Conservation (phyloP, 169 alveolate species). For the Plasmodium gaboni region DNA sequence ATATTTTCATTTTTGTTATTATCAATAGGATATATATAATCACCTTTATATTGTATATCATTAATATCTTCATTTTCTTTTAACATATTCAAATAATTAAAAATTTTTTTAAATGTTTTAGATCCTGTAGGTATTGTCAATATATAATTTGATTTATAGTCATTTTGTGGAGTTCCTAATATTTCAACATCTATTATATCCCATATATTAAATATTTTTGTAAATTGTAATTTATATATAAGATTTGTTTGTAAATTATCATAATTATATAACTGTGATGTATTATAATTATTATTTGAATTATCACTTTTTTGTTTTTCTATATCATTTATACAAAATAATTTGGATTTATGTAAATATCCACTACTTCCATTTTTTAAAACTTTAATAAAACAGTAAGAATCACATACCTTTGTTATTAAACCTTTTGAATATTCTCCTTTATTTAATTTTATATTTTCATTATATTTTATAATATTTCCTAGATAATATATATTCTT, state of each 20-base stretch:
- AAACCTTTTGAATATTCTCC: slow-evolving; percentile 60
- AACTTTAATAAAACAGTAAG: slow-evolving; percentile 48
- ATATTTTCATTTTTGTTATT: background rate
- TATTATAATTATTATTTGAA: background rate
- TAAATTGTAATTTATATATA: background rate
- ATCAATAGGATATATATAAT: background rate
- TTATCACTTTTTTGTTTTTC: background rate
- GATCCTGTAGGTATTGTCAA: slow-evolving; percentile 42
- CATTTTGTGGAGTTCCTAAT: slow-evolving; percentile 1
- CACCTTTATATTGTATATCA: background rate
- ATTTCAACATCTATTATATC: slow-evolving; percentile 66
- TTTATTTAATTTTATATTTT: slow-evolving; percentile 18
- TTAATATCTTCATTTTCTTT: background rate
- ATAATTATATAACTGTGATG: background rate
- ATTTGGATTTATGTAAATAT: slow-evolving; percentile 38
- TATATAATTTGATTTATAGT: slow-evolving; percentile 35
- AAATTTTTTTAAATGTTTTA: slow-evolving; percentile 17
- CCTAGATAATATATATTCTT: slow-evolving; percentile 31
- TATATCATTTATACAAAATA: background rate
- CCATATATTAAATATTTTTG: slow-evolving; percentile 53
- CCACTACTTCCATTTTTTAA: slow-evolving; percentile 65
- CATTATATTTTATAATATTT: slow-evolving; percentile 43
- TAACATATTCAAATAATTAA: background rate
- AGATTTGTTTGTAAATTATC: background rate
- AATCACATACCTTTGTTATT: slow-evolving; percentile 53